A percentile compares a stretch with the other conserved stretches of the same genome.
Conservation (phyloP, 257 asterid species). For the Gentiana dahurica region DNA sequence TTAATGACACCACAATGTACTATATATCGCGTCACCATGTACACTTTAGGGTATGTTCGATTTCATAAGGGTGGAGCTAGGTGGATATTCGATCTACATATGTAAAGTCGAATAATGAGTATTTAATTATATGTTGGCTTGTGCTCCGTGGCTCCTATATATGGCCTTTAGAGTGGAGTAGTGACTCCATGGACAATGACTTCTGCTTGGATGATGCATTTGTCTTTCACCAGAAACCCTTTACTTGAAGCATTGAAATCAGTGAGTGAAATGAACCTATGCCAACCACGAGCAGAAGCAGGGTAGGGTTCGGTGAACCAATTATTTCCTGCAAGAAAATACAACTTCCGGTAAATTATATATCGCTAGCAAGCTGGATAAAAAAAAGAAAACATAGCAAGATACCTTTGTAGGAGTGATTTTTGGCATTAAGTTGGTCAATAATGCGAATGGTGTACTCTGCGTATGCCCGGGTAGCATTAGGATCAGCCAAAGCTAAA, state of each 20-base stretch:
- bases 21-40: too few relatives aligned
- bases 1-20: too few relatives aligned
- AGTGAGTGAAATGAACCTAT: slow-evolving; percentile 33
- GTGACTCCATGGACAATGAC: slow-evolving; percentile 43
- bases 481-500: slow-evolving; percentile 46
- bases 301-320: slow-evolving; percentile 45
- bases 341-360: neutral
- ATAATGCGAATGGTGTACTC: slow-evolving; percentile 45
- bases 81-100: too few relatives aligned
- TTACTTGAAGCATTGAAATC: slow-evolving; percentile 18
- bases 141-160: slow-evolving; percentile 30
- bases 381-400: slow-evolving; percentile 1
- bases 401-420: slow-evolving; percentile 40
- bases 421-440: slow-evolving; percentile 29
- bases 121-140: slow-evolving; percentile 28
- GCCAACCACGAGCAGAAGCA: slow-evolving; percentile 39
- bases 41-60: too few relatives aligned
- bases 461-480: slow-evolving; percentile 29
- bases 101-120: too few relatives aligned
- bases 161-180: slow-evolving; percentile 18
- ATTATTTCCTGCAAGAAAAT: slow-evolving; percentile 36
- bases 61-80: too few relatives aligned
- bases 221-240: slow-evolving; percentile 35
- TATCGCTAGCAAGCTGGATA: neutral
- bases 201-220: slow-evolving; percentile 49